Base-by-base conservation (phyloP, 179 eudicot species). In the Silene coronaria region DNA sequence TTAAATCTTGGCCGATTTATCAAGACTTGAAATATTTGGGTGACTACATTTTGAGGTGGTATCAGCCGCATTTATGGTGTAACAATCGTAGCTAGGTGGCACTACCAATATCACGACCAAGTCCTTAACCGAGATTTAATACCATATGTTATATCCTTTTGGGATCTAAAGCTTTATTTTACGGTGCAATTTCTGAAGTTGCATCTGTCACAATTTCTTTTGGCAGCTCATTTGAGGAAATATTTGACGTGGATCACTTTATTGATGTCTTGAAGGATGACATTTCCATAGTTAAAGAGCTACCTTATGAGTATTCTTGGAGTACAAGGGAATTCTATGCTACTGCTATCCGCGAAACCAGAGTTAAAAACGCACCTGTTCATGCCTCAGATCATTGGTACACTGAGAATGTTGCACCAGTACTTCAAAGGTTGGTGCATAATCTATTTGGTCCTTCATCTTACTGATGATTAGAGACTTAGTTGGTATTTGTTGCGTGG, bases 331-430 rank as follows among this genome's bases (percentile, higher is more conserved):
- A 86, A 79, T 95, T 92, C 77, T 95, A 95, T 80, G 87, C 93
- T 46, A 84, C 90, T 74, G 97, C 96, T 53, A 91, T 92, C 77
- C 92, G 97, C 67, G 91, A 90, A 77, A 95, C 95, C 76, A 86
- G 99, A 82, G 83, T 95, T 26, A 95, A 95, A 84, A 92, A 86
- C 38, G 97, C 99, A 58, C 97, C 99, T 34, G 91, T 95, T 66
- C 99, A 95, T 85, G 97, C 97, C 79, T 95, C 99, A 17, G 97
- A 88, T 57, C 85, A 92, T 79, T 95, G 99, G 99, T 95, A 92
- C 51, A 81, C 84, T 21, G 95, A 89, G 32, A 90, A 95, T 70
- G 99, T 91, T 10, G 85, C 77, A 83, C 99, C 99, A 60, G 72
- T 95, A 66, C 82, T 95, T 19, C 79, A 89, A 79, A 89, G 97